Evolutionary conservation across 2,329 filamentous ascomycete genomes (phyloP), one percentile per base, ranked within the genome.

Genomic region (Hirsutella rhossiliensis): DNA sequence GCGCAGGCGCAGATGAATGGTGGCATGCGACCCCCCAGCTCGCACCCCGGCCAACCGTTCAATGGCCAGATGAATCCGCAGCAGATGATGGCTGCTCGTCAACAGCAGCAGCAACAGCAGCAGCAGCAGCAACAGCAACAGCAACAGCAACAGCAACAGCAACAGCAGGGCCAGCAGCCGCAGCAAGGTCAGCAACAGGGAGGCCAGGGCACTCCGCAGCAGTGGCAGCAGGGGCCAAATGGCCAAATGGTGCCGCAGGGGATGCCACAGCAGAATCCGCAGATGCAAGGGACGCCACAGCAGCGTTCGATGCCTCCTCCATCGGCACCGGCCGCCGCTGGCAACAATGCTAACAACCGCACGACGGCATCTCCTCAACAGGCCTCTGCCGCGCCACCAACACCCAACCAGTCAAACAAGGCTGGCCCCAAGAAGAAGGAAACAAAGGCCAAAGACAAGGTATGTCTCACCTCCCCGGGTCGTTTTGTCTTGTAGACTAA

Each of bases 391-490:
- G 82, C 82, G 31, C 85, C 86, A 1, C 85, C 85, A 1, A 92
- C 86, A 4, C 86, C 86, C 1, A 80, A 78, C 42, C 83, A 87
- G 57, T 62, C 69, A 2, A 82, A 80, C 57, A 90, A 90, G 68
- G 64, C 82, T 4, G 80, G 77, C 30, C 82, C 84, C 1, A 88
- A 87, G 62, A 90, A 90, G 74, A 85, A 87, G 68, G 78, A 80
- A 29, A 67, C 65, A 5, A 82, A 82, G 62, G 73, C 75, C 5
- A 84, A 82, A 62, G 69, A 65, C 45, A 86, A 87, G 79, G 82
- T 85, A 74, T 66, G 68, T 56, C 27, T 28, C 36, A 37, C 4
- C 19, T 8, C n/a, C 3, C 36, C 13, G 11, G 11, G 11, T 23
- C 34, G 18, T 12, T 30, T 12, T 12, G 15, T 17, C 20, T 31